phyloP scores from a whole-genome alignment of 2,329 filamentous ascomycete species.

The Aaosphaeria arxii region DNA sequence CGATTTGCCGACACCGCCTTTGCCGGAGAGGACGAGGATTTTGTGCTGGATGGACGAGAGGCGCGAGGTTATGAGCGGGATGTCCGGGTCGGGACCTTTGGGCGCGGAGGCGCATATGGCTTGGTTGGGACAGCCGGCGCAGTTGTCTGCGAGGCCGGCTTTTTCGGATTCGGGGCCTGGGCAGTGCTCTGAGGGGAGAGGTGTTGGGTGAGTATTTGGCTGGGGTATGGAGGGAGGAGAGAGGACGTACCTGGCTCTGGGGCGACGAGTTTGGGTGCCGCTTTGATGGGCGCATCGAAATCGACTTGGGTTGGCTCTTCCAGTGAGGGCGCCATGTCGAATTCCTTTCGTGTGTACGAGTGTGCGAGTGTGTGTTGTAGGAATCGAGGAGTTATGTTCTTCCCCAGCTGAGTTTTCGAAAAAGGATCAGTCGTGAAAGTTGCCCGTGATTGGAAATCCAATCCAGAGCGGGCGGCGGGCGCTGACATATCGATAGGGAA shows the following conservation, averaged over 20 bases:
- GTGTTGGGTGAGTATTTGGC: neutral
- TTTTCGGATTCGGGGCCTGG: constrained; percentile 80
- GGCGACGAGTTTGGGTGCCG: constrained; percentile 80
- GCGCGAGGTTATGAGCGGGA: constrained; percentile 80
- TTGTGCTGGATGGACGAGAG: constrained; percentile 84
- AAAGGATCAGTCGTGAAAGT: too few relatives aligned
- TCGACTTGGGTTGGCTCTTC: constrained; percentile 69
- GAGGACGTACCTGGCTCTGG: constrained; percentile 69
- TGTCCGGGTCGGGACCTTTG: constrained; percentile 93
- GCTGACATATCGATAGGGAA: too few relatives aligned
- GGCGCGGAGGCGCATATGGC: constrained; percentile 89
- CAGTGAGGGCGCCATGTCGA: constrained; percentile 73
- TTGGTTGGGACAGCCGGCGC: constrained; percentile 94
- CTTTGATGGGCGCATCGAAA: constrained; percentile 71
- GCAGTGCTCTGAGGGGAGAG: constrained; percentile 67
- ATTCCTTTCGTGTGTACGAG: constrained; percentile 1
- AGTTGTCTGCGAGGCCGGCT: constrained; percentile 70
- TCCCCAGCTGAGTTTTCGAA: too few relatives aligned
- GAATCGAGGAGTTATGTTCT: neutral
- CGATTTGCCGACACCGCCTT: constrained; percentile 95
- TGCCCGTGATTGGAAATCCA: too few relatives aligned
- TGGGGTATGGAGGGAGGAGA: constrained; percentile 35
- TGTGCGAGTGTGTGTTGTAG: neutral
- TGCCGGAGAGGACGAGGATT: constrained; percentile 87
- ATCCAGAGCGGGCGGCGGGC: too few relatives aligned